phyloP scores from a whole-genome alignment of 805 yeast genomes.

The Wickerhamiella azyma region DNA sequence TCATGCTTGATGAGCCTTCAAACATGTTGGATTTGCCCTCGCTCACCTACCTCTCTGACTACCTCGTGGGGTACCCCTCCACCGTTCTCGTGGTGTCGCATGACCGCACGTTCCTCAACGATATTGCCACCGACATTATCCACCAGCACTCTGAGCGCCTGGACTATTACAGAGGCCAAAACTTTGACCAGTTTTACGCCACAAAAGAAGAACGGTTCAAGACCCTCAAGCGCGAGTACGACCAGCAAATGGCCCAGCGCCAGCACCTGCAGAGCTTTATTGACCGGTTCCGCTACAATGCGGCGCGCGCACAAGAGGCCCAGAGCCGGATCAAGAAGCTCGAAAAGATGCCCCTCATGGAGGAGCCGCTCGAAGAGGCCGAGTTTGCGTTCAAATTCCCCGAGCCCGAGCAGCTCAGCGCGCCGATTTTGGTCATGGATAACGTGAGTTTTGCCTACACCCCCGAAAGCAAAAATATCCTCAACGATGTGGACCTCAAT shows the following conservation, averaged over 20 bases:
- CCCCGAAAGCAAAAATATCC: conserved; percentile 36
- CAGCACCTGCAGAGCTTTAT: conserved; percentile 87
- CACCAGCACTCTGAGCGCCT: conserved; percentile 95
- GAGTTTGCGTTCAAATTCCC: conserved; percentile 80
- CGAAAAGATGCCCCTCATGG: conserved; percentile 85
- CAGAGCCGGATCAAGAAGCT: conserved; percentile 94
- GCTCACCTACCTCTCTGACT: conserved; percentile 81
- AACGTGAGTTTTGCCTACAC: conserved; percentile 78
- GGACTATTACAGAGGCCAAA: conserved; percentile 82
- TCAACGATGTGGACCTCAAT: conserved; percentile 71
- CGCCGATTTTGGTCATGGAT: conserved; percentile 82
- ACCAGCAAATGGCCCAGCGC: conserved; percentile 91
- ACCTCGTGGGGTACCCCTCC: conserved; percentile 77
- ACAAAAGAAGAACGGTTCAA: conserved; percentile 93
- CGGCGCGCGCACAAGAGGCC: conserved; percentile 95
- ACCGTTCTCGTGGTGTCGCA: conserved; percentile 94
- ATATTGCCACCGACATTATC: conserved; percentile 95
- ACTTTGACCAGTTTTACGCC: conserved; percentile 83
- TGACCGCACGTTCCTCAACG: conserved; percentile 93
- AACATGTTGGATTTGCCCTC: conserved; percentile 99
- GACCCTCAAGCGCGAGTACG: conserved; percentile 88
- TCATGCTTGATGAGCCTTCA: conserved; percentile 94
- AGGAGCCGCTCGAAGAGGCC: conserved; percentile 89
- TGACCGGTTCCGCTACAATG: conserved; percentile 93
- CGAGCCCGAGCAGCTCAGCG: conserved; percentile 83